phyloP scores from a whole-genome alignment of 2,329 filamentous ascomycete genomes.

The Talaromyces sp. region DNA sequence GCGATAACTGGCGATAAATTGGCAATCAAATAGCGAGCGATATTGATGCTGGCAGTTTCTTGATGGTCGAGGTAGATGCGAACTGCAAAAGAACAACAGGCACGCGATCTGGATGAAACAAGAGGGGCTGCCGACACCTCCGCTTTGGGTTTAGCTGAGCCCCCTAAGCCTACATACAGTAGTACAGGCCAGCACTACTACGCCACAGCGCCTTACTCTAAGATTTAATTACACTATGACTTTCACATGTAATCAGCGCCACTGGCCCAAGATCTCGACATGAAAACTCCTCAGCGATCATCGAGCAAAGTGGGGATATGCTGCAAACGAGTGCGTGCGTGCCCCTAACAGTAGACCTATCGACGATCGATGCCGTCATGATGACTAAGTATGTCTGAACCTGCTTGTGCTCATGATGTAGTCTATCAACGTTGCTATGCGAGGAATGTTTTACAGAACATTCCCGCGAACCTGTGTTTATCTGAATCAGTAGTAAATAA shows the following conservation, averaged over 20 bases:
- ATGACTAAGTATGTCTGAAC: conserved; percentile 6
- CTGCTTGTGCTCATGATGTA: background rate
- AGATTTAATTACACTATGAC: too few species aligned
- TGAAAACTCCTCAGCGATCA: too few species aligned
- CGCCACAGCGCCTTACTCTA: too few species aligned
- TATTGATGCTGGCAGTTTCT: background rate
- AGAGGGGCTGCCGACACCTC: background rate
- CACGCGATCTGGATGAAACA: background rate
- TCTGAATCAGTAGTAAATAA: background rate
- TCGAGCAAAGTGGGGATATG: background rate
- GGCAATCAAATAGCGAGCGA: background rate
- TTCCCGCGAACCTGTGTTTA: background rate
- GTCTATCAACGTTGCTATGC: background rate
- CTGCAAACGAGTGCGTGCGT: background rate
- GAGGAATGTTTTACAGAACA: background rate
- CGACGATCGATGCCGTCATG: conserved; percentile 10
- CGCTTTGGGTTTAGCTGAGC: background rate
- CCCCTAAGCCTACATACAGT: too few species aligned
- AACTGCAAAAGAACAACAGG: background rate
- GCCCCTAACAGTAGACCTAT: background rate
- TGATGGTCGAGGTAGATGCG: background rate
- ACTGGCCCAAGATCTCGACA: too few species aligned
- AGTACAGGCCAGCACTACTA: too few species aligned
- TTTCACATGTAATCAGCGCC: too few species aligned
- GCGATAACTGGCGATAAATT: background rate